Percentiles rank a stretch among this genome's conserved stretches.
These are phyloP conservation scores for Penicillium palitans DNA, from an alignment of 2,329 filamentous ascomycete genomes.

Conservation along the genomic window DNA sequence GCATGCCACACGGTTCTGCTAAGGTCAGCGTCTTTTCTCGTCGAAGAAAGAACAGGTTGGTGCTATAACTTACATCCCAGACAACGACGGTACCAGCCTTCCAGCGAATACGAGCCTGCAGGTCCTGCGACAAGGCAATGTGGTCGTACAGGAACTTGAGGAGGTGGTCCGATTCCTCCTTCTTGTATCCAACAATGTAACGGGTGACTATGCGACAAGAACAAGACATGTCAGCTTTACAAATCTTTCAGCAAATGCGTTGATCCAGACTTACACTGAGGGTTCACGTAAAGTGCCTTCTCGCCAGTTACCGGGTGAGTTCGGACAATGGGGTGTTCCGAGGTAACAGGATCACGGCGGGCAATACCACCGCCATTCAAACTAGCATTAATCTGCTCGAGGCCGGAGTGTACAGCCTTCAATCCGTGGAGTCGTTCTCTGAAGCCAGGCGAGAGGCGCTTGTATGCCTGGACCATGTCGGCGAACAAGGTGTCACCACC, in stretches of 20 bases:
- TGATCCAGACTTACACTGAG: constrained; percentile 63
- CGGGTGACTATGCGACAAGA: constrained; percentile 63
- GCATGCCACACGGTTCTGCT: constrained; percentile 68
- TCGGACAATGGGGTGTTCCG: constrained; percentile 73
- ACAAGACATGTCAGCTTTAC: not conserved
- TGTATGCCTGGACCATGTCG: constrained; percentile 78
- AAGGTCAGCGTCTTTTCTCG: constrained; percentile 11
- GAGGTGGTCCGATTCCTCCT: constrained; percentile 77
- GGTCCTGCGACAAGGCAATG: constrained; percentile 68
- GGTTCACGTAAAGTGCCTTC: constrained; percentile 80
- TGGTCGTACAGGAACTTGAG: constrained; percentile 78
- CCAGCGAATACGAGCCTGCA: constrained; percentile 76
- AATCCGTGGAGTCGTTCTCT: constrained; percentile 77
- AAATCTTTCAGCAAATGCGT: not conserved
- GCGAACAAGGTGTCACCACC: constrained; percentile 85
- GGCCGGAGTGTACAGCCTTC: constrained; percentile 75
- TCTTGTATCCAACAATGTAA: constrained; percentile 77
- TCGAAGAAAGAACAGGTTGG: not conserved
- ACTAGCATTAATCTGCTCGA: constrained; percentile 75
- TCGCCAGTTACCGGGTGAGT: constrained; percentile 81
- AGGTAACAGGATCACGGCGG: constrained; percentile 72
- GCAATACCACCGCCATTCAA: constrained; percentile 67
- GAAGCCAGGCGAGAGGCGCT: constrained; percentile 75
- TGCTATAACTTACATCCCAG: constrained; percentile 63
- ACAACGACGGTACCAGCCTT: constrained; percentile 76